Evolutionary conservation across 1,284 basidiomycete genomes (phyloP), one percentile per base, ranked within the genome.

Genomic region (Albatrellus sp.): DNA sequence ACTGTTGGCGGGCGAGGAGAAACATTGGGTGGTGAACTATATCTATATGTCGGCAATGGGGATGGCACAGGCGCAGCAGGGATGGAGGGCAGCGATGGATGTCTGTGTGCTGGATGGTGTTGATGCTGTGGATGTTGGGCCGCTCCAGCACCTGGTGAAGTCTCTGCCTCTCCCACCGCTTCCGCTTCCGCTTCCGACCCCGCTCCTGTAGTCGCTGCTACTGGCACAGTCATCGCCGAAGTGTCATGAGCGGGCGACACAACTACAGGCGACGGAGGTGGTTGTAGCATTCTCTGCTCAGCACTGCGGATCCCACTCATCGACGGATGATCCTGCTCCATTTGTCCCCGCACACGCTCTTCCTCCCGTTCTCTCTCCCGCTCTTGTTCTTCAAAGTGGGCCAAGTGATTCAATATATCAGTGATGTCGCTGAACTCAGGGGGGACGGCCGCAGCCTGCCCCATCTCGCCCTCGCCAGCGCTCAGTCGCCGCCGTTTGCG

Each of bases 381-480:
- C 10, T 64, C 65, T 9, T 55, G 55, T 43, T 71, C 64, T 42
- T 69, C 81, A 49, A 85, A 80, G 48, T 80, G 77, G 7, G 75
- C 71, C 36, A 85, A 70, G 52, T 84, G 80, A 50, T 70, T 77
- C 42, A 87, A 62, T 44, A 87, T 84, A 54, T 85, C 83, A 51
- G 70, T 79, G 47, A 87, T 75, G 55, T 87, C 83, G 29, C 71
- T 66, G 55, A 80, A 82, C 52, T 79, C 75, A 40, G 65, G 63
- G 29, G 70, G 65, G 37, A 73, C 68, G 50, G 48, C 42, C 32
- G 41, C 40, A 13, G 42, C 45, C 6, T 35, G 49, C 31, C 43
- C 46, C 28, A 47, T 19, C 33, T 57, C 58, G 35, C 52, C 39
- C 39, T 41, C 46, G 19, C 43, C 42, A 34, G 47, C 38, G 57